Percentiles rank a stretch among this genome's conserved stretches.
Conservation (phyloP, 2,329 filamentous ascomycete species). For the Colletotrichum caudatum region DNA sequence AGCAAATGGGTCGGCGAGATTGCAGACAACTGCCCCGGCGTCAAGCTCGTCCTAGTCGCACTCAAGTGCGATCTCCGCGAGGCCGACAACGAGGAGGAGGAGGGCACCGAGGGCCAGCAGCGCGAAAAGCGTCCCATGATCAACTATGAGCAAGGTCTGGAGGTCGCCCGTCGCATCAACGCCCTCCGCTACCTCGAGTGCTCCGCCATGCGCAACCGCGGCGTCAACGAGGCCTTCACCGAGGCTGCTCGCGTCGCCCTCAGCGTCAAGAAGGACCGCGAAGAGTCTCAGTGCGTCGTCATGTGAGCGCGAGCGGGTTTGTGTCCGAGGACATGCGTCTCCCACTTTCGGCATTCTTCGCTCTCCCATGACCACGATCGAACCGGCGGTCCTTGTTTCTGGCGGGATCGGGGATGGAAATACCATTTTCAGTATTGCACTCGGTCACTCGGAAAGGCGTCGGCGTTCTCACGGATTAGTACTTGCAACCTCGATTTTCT, state of each 20-base stretch:
- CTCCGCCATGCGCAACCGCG: conserved; percentile 97
- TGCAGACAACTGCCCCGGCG: conserved; percentile 94
- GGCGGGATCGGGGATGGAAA: conserved; percentile 26
- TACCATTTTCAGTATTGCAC: conserved; percentile 29
- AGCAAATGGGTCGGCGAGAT: conserved; percentile 99
- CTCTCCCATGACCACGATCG: conserved; percentile 23
- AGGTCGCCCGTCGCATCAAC: conserved; percentile 90
- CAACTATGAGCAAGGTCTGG: conserved; percentile 90
- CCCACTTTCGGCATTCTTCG: conserved; percentile 7
- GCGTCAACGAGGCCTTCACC: conserved; percentile 98
- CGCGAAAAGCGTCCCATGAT: conserved; percentile 77
- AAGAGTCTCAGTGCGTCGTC: conserved; percentile 70
- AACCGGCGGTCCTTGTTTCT: conserved; percentile 32
- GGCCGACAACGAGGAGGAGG: conserved; percentile 77
- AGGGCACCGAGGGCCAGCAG: conserved; percentile 55
- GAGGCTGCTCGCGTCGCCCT: conserved; percentile 96
- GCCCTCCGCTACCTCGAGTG: conserved; percentile 97
- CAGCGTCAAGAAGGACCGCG: conserved; percentile 74
- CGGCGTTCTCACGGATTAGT: conserved; percentile 39
- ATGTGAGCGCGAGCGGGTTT: conserved; percentile 66
- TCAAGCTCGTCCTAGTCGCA: conserved; percentile 94
- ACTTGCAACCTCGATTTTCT: conserved; percentile 22
- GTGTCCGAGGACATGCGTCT: background rate
- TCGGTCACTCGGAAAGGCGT: conserved; percentile 31
- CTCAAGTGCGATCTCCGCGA: conserved; percentile 97